Conservation (phyloP, 2,329 filamentous ascomycete genomes). For the Aspergillus fischeri region DNA sequence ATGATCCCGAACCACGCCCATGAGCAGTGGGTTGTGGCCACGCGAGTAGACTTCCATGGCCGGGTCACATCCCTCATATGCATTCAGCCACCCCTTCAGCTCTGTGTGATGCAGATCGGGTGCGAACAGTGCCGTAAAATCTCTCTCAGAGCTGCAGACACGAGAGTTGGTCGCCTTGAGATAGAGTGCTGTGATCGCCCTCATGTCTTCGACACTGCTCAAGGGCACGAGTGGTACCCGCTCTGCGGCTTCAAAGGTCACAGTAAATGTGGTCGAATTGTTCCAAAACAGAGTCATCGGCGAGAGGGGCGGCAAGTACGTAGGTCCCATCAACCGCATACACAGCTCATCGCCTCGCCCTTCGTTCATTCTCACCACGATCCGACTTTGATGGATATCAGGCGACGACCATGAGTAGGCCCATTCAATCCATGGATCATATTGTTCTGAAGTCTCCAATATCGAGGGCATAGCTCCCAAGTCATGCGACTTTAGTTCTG, state of each 20-base stretch:
- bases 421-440: constrained; percentile 28
- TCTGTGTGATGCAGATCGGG: constrained; percentile 16
- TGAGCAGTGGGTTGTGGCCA: background rate
- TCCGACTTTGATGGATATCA: constrained; percentile 18
- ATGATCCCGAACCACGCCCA: constrained; percentile 27
- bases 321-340: constrained; percentile 21
- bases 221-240: constrained; percentile 5
- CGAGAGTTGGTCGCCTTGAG: constrained; percentile 20
- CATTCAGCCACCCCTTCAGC: constrained; percentile 18
- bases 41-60: constrained; percentile 19
- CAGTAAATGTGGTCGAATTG: constrained; percentile 15
- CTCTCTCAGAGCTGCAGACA: constrained; percentile 4
- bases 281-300: constrained; percentile 29
- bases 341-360: constrained; percentile 9
- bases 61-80: constrained; percentile 18
- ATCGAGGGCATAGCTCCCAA: constrained; percentile 16
- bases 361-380: constrained; percentile 16
- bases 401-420: constrained; percentile 23
- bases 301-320: constrained; percentile 11
- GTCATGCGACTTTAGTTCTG: constrained; percentile 15
- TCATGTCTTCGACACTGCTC: constrained; percentile 24
- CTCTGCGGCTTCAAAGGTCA: constrained; percentile 15
- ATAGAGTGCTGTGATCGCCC: constrained; percentile 29
- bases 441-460: constrained; percentile 22
- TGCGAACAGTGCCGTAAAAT: constrained; percentile 27